Evolutionary conservation across 495 filamentous ascomycete species (phyloP).

Genomic region (Delitschia confertaspora): DNA sequence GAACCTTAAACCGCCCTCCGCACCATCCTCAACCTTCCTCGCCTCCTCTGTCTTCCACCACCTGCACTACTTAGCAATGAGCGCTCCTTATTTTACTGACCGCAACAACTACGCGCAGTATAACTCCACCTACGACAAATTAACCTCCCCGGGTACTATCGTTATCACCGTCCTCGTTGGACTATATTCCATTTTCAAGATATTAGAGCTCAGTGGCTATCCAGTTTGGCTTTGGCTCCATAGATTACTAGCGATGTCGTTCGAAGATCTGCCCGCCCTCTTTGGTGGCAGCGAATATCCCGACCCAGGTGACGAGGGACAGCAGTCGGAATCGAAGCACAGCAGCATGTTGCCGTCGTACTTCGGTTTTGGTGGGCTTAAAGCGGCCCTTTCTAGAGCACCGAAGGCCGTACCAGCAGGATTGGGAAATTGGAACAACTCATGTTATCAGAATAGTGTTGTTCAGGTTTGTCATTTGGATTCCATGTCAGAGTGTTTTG

Average conservation of each 20-base stretch:
- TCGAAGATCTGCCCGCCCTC: too few species aligned
- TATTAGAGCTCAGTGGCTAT: constrained; percentile 13
- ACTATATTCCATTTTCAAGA: constrained; percentile 10
- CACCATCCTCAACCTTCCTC: background rate
- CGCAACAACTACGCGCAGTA: constrained; percentile 1
- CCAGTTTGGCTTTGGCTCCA: constrained; percentile 20
- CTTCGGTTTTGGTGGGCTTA: constrained; percentile 38
- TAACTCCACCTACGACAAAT: background rate
- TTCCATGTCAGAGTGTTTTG: background rate
- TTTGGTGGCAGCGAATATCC: too few species aligned
- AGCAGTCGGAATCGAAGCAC: constrained; percentile 31
- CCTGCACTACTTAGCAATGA: constrained; percentile 5
- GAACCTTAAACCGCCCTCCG: background rate
- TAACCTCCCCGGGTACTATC: background rate
- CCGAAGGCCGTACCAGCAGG: constrained; percentile 54
- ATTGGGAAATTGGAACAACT: constrained; percentile 85
- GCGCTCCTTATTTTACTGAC: constrained; percentile 1
- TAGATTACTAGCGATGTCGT: too few species aligned
- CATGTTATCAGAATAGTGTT: constrained; percentile 96
- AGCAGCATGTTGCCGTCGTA: too few species aligned
- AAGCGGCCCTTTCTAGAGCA: constrained; percentile 37
- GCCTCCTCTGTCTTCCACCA: background rate
- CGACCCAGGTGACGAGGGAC: constrained; percentile 22
- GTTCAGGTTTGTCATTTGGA: constrained; percentile 37
- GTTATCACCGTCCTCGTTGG: constrained; percentile 1